These are phyloP conservation scores for Claviceps purpurea DNA, from an alignment of 2,329 filamentous ascomycete genomes.

Conservation along the genomic window DNA sequence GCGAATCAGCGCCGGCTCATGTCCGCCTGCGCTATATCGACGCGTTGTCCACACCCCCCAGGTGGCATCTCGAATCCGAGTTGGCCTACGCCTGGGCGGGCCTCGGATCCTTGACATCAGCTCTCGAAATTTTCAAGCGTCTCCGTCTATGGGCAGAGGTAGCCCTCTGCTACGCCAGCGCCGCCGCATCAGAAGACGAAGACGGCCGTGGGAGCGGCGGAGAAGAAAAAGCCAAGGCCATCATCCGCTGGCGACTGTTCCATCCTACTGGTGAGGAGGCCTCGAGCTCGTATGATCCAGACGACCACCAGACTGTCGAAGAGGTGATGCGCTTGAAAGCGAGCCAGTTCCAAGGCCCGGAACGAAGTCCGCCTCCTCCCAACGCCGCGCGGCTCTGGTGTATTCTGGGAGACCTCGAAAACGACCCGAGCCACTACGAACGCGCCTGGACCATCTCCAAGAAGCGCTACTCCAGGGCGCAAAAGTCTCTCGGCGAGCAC, in stretches of 20 bases:
- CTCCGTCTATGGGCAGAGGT: conserved; percentile 91
- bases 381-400: conserved; percentile 84
- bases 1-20: conserved; percentile 64
- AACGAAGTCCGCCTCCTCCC: conserved; percentile 54
- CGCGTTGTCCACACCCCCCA: conserved; percentile 66
- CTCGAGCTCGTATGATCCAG: conserved; percentile 22
- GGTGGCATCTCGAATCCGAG: conserved; percentile 92
- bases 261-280: conserved; percentile 36
- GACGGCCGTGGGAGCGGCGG: conserved; percentile 40
- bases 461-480: conserved; percentile 69
- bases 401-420: conserved; percentile 82
- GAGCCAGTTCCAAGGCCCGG: conserved; percentile 44
- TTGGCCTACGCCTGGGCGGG: conserved; percentile 85
- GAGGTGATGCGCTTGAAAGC: conserved; percentile 45
- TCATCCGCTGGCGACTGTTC: conserved; percentile 71
- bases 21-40: conserved; percentile 76
- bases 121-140: conserved; percentile 90
- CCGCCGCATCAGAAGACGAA: conserved; percentile 42
- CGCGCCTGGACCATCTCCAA: conserved; percentile 81
- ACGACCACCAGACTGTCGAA: conserved; percentile 37
- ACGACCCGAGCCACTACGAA: conserved; percentile 61
- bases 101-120: conserved; percentile 75
- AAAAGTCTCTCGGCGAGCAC: conserved; percentile 72
- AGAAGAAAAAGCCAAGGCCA: conserved; percentile 67
- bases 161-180: conserved; percentile 69